A percentile compares a stretch with the other conserved stretches of the same genome.
Conservation (phyloP, 345 rosid species). For the Hibiscus syriacus region DNA sequence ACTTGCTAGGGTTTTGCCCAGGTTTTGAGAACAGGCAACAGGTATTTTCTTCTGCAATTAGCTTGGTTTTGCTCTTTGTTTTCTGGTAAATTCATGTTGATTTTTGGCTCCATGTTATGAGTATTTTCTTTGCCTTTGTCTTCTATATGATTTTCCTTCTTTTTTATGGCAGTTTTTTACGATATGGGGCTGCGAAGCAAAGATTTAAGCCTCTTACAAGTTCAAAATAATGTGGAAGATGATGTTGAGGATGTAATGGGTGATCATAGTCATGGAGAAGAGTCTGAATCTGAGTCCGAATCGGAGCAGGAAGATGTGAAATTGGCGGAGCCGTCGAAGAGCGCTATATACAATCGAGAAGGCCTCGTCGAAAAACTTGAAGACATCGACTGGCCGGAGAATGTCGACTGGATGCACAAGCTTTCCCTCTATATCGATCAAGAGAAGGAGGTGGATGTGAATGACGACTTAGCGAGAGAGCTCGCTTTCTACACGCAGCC, state of each 20-base stretch:
- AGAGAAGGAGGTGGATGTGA: slow-evolving; percentile 69
- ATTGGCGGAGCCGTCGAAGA: slow-evolving; percentile 46
- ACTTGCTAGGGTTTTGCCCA: too few relatives aligned
- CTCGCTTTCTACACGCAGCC: too few relatives aligned
- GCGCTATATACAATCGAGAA: slow-evolving; percentile 49
- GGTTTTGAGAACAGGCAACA: too few relatives aligned
- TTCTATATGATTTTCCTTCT: neutral
- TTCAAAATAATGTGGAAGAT: neutral
- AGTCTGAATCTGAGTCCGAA: slow-evolving; percentile 27
- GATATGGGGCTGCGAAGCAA: neutral
- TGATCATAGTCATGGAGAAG: slow-evolving; percentile 34
- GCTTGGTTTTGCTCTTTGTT: too few relatives aligned
- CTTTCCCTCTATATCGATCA: slow-evolving; percentile 53
- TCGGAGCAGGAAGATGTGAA: slow-evolving; percentile 25
- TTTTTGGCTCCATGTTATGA: neutral
- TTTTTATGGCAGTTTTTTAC: neutral
- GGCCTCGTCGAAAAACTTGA: slow-evolving; percentile 68
- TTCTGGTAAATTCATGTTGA: too few relatives aligned
- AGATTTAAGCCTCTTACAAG: neutral
- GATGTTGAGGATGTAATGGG: slow-evolving; percentile 40
- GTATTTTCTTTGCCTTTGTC: neutral
- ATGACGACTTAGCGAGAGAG: too few relatives aligned
- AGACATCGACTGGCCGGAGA: slow-evolving; percentile 76
- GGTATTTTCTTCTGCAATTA: too few relatives aligned
- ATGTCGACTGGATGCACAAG: slow-evolving; percentile 62